A percentile compares a stretch with the other conserved stretches of the same genome.
These are phyloP conservation scores for Trichoderma reesei DNA, from an alignment of 495 filamentous ascomycete species.

Conservation along the genomic window DNA sequence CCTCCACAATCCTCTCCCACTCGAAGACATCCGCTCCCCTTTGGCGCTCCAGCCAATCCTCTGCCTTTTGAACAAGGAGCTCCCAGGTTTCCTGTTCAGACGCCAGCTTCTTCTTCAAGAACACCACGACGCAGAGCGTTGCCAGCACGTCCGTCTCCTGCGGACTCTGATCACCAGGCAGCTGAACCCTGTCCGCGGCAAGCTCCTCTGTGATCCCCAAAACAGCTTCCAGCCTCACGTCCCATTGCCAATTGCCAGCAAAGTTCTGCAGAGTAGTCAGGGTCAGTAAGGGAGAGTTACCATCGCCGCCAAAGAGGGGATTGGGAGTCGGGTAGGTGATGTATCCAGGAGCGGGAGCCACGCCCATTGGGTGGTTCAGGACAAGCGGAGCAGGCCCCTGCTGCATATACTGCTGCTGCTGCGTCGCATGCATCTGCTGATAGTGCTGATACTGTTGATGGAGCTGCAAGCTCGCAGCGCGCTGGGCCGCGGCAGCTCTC, in stretches of 20 bases:
- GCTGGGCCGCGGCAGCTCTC: not conserved
- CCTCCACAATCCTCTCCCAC: not conserved
- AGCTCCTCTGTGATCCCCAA: not conserved
- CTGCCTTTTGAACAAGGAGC: constrained; percentile 43
- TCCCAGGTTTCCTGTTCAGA: constrained; percentile 43
- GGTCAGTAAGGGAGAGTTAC: not conserved
- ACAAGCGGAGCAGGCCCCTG: not conserved
- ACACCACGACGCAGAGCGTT: constrained; percentile 43
- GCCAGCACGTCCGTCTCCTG: constrained; percentile 21
- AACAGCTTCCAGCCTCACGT: not conserved
- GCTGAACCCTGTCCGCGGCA: constrained; percentile 9
- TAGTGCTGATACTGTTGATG: not conserved
- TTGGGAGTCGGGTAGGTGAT: too few species aligned
- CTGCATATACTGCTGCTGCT: not conserved
- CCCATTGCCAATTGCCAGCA: constrained; percentile 36
- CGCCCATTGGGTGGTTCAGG: not conserved
- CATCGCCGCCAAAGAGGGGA: not conserved
- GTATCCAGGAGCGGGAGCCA: not conserved
- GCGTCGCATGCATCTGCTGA: not conserved
- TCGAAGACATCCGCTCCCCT: not conserved
- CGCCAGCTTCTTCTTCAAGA: constrained; percentile 31
- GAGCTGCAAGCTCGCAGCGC: not conserved
- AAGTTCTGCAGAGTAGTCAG: constrained; percentile 43
- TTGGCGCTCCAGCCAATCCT: not conserved
- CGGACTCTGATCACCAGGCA: not conserved